Base-by-base conservation (phyloP, 164 flowering plant species). In the Buxus sempervirens region DNA sequence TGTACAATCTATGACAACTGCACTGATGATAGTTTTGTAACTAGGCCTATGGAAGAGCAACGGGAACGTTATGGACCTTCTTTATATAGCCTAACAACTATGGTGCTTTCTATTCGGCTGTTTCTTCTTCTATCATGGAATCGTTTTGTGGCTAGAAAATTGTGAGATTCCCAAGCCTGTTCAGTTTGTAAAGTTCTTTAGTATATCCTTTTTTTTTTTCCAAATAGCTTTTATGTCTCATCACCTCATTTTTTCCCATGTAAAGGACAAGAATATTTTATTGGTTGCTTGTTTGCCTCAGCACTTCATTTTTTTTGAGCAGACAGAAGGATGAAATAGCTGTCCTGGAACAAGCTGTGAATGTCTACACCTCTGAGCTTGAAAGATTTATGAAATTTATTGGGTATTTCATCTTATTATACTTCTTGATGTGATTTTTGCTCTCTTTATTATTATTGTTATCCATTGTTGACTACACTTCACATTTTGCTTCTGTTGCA, bases 41-140 rank as follows among this genome's bases (percentile, higher is more conserved):
- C 21, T 68, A 94, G 98, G 85, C 98, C 98, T 69, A 94, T 94
- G 98, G 98, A 94, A 76, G 98, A 94, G 80, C 98, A 91, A 76
- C 76, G 98, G 49, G 88, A 87, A 54, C 92, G 96, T 54, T 94
- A 94, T 79, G 98, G 98, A 59, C 98, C 98, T 53, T 85, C 90
- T 68, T 74, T 91, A 58, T 94, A 94, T 77, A 82, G 81, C 77
- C 96, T 94, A 69, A 91, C 98, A n/a, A 70, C 65, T 58, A 82
- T 91, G 96, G 93, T 71, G 66, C 79, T 85, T 54, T 72, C 73
- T 15, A 86, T 91, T 54, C 82, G 96, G 49, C 71, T 86, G 51
- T 85, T 85, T 73, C 69, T 91, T 71, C 76, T 70, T 70, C 76
- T 94, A 63, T 70, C 79, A 19, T 86, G 90, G 96, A 80, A 80